Conservation (phyloP, 768 basidiomycete species). For the Collybiopsis confluens region DNA sequence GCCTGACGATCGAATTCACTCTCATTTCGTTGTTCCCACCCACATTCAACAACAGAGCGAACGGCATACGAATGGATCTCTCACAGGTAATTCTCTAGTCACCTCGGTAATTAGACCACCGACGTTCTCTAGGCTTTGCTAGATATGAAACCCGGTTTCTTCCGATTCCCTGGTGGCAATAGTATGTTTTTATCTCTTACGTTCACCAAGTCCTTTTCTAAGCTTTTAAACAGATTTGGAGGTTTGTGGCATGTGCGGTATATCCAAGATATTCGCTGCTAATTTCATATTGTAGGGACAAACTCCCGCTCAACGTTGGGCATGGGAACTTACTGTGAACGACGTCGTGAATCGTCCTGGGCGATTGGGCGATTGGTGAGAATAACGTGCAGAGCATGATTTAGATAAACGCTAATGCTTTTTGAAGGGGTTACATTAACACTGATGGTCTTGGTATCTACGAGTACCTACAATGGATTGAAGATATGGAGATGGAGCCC, state of each 20-base stretch:
- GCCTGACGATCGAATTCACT: conserved; percentile 48
- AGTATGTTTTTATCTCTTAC: conserved; percentile 28
- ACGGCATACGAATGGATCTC: conserved; percentile 60
- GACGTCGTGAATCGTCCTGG: conserved; percentile 52
- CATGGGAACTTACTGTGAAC: conserved; percentile 63
- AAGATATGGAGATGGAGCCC: conserved; percentile 52
- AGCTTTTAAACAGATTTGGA: conserved; percentile 20
- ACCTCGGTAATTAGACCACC: neutral
- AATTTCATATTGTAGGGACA: conserved; percentile 37
- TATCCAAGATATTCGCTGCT: neutral
- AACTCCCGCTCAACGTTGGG: conserved; percentile 50
- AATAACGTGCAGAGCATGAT: too few relatives aligned
- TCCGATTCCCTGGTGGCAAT: conserved; percentile 67
- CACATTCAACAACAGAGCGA: conserved; percentile 54
- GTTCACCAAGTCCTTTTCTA: conserved; percentile 5
- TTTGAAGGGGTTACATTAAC: conserved; percentile 54
- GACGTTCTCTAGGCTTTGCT: conserved; percentile 42
- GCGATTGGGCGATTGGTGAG: conserved; percentile 58
- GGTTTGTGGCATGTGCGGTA: conserved; percentile 13
- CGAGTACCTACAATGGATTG: conserved; percentile 26
- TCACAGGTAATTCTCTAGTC: conserved; percentile 35
- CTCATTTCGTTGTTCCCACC: conserved; percentile 66
- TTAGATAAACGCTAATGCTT: too few relatives aligned
- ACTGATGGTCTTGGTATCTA: conserved; percentile 32
- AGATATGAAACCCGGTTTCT: conserved; percentile 55